Base-by-base conservation (phyloP, 768 basidiomycete species). In the Xerocomellus intermedius region DNA sequence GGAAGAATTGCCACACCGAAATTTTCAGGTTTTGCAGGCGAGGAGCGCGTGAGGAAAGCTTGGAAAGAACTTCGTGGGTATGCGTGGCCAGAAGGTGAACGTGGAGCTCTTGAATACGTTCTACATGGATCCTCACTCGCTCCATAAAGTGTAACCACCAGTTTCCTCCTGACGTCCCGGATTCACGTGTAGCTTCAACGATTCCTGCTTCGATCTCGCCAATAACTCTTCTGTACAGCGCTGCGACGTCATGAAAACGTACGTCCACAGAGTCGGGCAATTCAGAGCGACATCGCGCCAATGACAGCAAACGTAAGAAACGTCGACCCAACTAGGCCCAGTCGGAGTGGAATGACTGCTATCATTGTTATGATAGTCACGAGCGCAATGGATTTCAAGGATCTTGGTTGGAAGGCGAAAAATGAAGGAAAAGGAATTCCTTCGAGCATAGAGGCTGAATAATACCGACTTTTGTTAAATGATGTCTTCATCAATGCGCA, bases 281-380 rank as follows among this genome's bases (percentile, higher is more conserved):
- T 64, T 67, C 5, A 80, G 55, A 8, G 79, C 77, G 1, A 79
- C 72, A 0, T 68, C 43, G n/a, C 79, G 74, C 77, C 78, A 80
- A 47, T 73, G 70, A 14, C 53, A 46, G 19, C 51, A 62, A 30
- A 64, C 57, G 35, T 60, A 49, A 1, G 63, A 58, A 8, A 67
- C 47, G 4, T 38, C 44, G 35, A 60, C 39, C 52, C 49, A 58
- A n/a, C 2, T 8, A 3, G 59, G 52, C 5, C 1, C 26, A 26
- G 26, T 26, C 4, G 26, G 5, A 6, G 26, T 26, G 3, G 5
- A 5, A 26, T 6, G 5, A 26, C 26, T 5, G 5, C 3, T 4
- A 26, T 26, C 4, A 4, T 6, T 26, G 26, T 5, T 26, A 26
- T 26, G 26, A 26, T 26, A 26, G 4, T 41, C 21, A 17, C 36